These are phyloP conservation scores for Tricholomella constricta DNA, from an alignment of 768 basidiomycete genomes.

Conservation along the genomic window DNA sequence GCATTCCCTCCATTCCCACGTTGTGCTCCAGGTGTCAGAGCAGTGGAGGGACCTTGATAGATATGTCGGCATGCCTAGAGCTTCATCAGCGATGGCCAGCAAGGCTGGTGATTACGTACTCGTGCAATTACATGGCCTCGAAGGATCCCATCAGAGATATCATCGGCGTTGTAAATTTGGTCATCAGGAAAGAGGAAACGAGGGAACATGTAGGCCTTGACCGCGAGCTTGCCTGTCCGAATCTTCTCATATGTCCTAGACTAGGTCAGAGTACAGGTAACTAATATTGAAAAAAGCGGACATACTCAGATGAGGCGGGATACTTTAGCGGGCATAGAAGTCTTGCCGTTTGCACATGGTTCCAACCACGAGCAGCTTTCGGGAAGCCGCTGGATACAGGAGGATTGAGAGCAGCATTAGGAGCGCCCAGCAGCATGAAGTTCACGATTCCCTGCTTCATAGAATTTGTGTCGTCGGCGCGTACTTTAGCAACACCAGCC, in stretches of 20 bases:
- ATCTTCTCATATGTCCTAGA: constrained; percentile 7
- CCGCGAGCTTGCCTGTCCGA: neutral
- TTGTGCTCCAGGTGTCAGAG: constrained; percentile 13
- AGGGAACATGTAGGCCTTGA: constrained; percentile 7
- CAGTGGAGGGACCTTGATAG: constrained; percentile 17
- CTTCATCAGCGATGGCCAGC: neutral
- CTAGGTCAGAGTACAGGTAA: no score
- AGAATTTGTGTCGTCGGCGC: constrained; percentile 7
- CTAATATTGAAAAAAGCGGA: neutral
- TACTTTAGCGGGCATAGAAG: constrained; percentile 8
- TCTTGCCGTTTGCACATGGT: constrained; percentile 11
- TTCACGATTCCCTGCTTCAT: constrained; percentile 4
- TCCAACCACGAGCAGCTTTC: constrained; percentile 14
- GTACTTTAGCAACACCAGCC: neutral
- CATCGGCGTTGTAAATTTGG: neutral
- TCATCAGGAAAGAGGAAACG: constrained; percentile 14
- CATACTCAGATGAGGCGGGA: constrained; percentile 1
- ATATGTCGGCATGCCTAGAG: constrained; percentile 16
- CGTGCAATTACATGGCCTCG: constrained; percentile 1
- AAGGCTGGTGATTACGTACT: neutral
- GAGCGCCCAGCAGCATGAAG: constrained; percentile 6
- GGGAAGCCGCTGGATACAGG: neutral
- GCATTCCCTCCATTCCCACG: constrained; percentile 19
- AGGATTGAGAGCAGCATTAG: neutral
- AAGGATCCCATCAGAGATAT: neutral